Base-by-base conservation (phyloP, 164 flowering plant genomes). In the Aristolochia californica region DNA sequence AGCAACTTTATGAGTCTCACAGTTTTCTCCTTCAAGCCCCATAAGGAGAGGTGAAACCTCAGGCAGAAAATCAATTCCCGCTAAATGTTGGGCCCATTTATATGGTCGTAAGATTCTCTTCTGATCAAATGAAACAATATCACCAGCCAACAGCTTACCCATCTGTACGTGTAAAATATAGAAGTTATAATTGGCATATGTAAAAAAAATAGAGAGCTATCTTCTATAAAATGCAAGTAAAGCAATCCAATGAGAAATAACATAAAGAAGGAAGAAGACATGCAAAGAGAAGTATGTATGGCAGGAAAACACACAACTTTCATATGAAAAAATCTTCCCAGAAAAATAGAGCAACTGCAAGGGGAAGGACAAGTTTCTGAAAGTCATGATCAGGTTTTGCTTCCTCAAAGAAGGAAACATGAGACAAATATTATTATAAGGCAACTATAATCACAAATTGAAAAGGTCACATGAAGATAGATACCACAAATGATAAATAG, bases 81-180 rank as follows among this genome's bases (percentile, higher is more conserved):
- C 95, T 76, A 94, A 70, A 75, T 94, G 97, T 62, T 94, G 99
- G 61, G 83, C 91, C 97, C 99, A 94, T 74, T 86, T 94, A 69
- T 85, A 90, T 34, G 99, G 97, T 21, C 97, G 83, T 49, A 75
- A 79, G 47, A 71, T 62, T 71, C 83, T 81, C 63, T 45, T 83
- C 66, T 82, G 87, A 70, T 88, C 87, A 71, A 83, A 85, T 43
- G 64, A 59, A 55, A 57, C 64, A 13, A 70, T 59, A 68, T 81
- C 72, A 61, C 86, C 93, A 58, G 72, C 67, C 56, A 65, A 25
- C 38, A 90, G 80, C 78, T 94, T 94, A 17, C 95, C 85, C 24
- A 83, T 72, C 99, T 94, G 93, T 78, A 81, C 28, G 13, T 14
- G 28, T 18, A 18, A 54, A 34, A 5, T 22, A 54, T 21, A 48